phyloP scores from a whole-genome alignment of 345 rosid species.

The Salix exigua region DNA sequence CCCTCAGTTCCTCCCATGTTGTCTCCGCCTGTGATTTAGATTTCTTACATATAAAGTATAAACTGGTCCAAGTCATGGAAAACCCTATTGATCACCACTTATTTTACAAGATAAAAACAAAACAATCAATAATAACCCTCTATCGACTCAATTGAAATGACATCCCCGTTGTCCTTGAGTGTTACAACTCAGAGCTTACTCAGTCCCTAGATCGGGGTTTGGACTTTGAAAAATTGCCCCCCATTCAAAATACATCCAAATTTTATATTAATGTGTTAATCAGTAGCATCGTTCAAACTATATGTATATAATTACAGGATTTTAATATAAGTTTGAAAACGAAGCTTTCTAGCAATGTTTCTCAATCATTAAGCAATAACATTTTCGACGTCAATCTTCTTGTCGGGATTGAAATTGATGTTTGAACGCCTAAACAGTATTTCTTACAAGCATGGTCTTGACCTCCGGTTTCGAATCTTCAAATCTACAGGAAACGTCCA shows the following conservation, averaged over 20 bases:
- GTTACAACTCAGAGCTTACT: constrained; percentile 10
- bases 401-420: constrained; percentile 43
- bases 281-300: not conserved
- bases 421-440: constrained; percentile 31
- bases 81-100: not conserved
- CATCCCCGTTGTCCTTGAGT: constrained; percentile 17
- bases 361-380: constrained; percentile 34
- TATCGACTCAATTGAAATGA: constrained; percentile 23
- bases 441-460: no score
- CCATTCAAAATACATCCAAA: constrained; percentile 44
- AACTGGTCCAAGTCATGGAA: not conserved
- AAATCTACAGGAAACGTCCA: no score
- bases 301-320: not conserved
- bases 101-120: constrained; percentile 4
- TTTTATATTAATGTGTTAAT: not conserved
- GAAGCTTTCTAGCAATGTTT: constrained; percentile 36
- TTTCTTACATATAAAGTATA: constrained; percentile 11
- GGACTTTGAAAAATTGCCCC: constrained; percentile 64
- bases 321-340: constrained; percentile 24
- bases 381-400: constrained; percentile 30
- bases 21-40: constrained; percentile 29
- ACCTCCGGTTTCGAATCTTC: no score
- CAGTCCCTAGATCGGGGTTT: constrained; percentile 48
- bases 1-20: constrained; percentile 22
- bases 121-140: constrained; percentile 18